Base-by-base conservation (phyloP, 106 monocot genomes). In the Dioscorea zingiberensis region DNA sequence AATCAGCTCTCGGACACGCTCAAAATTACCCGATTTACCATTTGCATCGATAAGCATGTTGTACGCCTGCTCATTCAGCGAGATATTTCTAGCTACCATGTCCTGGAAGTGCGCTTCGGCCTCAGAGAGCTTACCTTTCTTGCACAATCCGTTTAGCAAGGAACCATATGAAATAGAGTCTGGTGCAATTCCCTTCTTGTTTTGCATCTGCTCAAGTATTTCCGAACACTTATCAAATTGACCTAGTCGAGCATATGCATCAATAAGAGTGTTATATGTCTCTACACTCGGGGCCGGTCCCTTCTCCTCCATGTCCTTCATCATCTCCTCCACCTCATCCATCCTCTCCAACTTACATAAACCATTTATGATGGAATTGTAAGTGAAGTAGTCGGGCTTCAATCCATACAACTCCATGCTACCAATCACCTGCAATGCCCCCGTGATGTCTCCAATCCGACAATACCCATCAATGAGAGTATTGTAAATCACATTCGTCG, bases 321-420 rank as follows among this genome's bases (percentile, higher is more conserved):
- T 21, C 24, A 85, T 17, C 3, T 71, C 46, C 59, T 80, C 78
- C 15, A 85, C 93, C 29, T 84, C 79, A 6, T 48, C 63, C 76
- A 86, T 71, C 32, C 70, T 83, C 46, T 77, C 62, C 53, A 64
- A 30, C 73, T 70, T 89, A 59, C 89, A 94, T 58, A 89, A 60
- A 16, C 86, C 83, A 58, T 89, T 94, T 59, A 94, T 66, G 3
- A 94, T 51, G 25, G 89, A 74, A 71, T 89, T 94, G 54, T 84
- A 94, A 54, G 89, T 83, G 27, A 89, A 74, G 30, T 19, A 56
- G 30, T 74, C 76, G 11, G 81, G 74, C 13, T 56, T 74, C 58
- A 89, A 45, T 13, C 81, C 77, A 45, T 19, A 30, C 5, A 48
- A 65, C 24, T 86, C 77, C 93, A 94, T 94, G 47, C 48, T 32